Evolutionary conservation across 2,329 filamentous ascomycete species (phyloP), one percentile per base, ranked within the genome.

Genomic region (Fusarium neocosmosporiellum): DNA sequence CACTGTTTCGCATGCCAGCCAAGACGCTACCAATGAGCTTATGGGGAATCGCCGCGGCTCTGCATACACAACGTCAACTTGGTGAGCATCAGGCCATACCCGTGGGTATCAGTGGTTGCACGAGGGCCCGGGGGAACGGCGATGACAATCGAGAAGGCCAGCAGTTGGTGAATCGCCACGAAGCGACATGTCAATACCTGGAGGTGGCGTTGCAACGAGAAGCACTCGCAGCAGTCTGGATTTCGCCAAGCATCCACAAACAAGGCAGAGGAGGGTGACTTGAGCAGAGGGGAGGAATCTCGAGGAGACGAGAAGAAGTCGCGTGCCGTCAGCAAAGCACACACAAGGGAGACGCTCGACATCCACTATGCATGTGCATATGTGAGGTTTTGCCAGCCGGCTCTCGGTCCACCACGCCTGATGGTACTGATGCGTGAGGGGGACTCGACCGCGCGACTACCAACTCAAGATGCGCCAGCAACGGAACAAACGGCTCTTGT

Each of bases 81-180:
- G 48, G 58, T 43, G 59, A 74, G 61, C 39, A 76, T 76, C 72
- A 74, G 74, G 67, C 75, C 74, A 77, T 70, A 57, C 53, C 46
- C 53, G 55, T 34, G 31, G 64, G 37, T 18, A 31, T 36, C 20
- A 69, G 41, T 63, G 61, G 55, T 58, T 59, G 41, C 41, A 46
- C 29, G 27, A 39, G 43, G 60, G 27, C 16, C 41, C 59, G 55
- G 65, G 11, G 37, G 36, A 60, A 59, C 43, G 63, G 63, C 63
- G 59, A 61, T 55, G 53, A 65, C 59, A 59, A 59, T 54, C 24
- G 18, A 65, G 2, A 53, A 39, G 57, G 29, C 60, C 36, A 61
- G 10, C n/a, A 22, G 43, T 41, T 64, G 63, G 59, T 57, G 59
- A 60, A 41, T 59, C 57, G 37, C 39, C 29, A 64, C 48, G 53